Conservation (phyloP, 805 yeast genomes). For the Pichia kluyveri region DNA sequence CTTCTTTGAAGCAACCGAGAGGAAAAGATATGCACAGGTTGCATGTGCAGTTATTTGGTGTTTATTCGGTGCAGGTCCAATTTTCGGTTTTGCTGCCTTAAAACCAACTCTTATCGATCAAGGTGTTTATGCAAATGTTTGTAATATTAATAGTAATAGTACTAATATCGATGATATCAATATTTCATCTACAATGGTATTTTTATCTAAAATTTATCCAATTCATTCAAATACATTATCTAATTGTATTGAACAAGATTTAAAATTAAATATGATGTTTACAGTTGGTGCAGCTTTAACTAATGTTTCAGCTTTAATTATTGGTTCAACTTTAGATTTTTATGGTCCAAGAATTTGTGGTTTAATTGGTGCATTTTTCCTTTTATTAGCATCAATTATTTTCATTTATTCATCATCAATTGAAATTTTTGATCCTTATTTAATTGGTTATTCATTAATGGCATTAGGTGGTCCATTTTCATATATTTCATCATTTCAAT, state of each 20-base stretch:
- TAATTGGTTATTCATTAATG: slow-evolving; percentile 42
- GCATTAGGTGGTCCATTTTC: slow-evolving; percentile 54
- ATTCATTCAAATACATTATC: slow-evolving; percentile 20
- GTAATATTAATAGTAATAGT: slow-evolving; percentile 25
- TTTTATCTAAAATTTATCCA: slow-evolving; percentile 2
- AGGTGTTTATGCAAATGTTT: slow-evolving; percentile 35
- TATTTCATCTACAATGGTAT: background rate
- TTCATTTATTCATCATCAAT: slow-evolving; percentile 28
- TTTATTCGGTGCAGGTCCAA: slow-evolving; percentile 47
- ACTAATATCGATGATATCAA: too few species aligned
- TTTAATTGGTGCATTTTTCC: slow-evolving; percentile 38
- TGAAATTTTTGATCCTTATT: slow-evolving; percentile 37
- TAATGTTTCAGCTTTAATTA: slow-evolving; percentile 42
- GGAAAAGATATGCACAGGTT: slow-evolving; percentile 32
- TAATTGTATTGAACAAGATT: slow-evolving; percentile 43
- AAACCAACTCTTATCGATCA: slow-evolving; percentile 44
- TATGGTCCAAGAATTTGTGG: slow-evolving; percentile 49
- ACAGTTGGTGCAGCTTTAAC: slow-evolving; percentile 50
- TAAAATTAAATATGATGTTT: slow-evolving; percentile 49
- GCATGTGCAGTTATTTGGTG: slow-evolving; percentile 47
- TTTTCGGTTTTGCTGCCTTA: slow-evolving; percentile 52
- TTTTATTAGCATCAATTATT: slow-evolving; percentile 35
- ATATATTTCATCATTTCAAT: slow-evolving; percentile 46
- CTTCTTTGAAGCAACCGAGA: slow-evolving; percentile 23
- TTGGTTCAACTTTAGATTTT: slow-evolving; percentile 40